Evolutionary conservation across 2,329 filamentous ascomycete genomes (phyloP).

Genomic region (Xylaria multiplex): DNA sequence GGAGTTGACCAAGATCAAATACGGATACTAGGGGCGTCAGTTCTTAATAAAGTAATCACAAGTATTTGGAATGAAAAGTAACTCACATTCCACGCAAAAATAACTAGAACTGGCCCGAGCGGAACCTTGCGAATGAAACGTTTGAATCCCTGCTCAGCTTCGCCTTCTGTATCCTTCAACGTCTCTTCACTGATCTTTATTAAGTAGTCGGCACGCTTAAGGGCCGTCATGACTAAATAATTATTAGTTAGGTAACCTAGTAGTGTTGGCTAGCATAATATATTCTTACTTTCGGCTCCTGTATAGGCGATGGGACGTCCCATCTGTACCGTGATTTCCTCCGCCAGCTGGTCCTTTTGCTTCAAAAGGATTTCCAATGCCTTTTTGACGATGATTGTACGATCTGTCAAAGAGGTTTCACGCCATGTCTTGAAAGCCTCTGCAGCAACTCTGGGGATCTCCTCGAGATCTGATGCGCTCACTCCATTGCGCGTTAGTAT

Average conservation of each 20-base stretch:
- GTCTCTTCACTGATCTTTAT: slow-evolving; percentile 83
- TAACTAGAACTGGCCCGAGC: slow-evolving; percentile 84
- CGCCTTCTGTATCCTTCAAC: slow-evolving; percentile 82
- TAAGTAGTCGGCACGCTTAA: slow-evolving; percentile 86
- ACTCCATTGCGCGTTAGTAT: slow-evolving; percentile 82
- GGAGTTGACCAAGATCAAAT: slow-evolving; percentile 91
- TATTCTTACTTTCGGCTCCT: slow-evolving; percentile 68
- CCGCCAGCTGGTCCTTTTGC: slow-evolving; percentile 81
- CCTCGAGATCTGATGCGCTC: slow-evolving; percentile 74
- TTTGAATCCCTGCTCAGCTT: slow-evolving; percentile 87
- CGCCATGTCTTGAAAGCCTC: slow-evolving; percentile 81
- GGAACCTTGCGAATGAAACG: slow-evolving; percentile 90
- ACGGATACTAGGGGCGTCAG: slow-evolving; percentile 76
- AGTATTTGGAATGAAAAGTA: not conserved
- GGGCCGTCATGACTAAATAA: slow-evolving; percentile 75
- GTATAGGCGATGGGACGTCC: slow-evolving; percentile 90
- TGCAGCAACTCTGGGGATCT: slow-evolving; percentile 76
- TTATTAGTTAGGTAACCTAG: slow-evolving; percentile 28
- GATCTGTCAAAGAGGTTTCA: slow-evolving; percentile 76
- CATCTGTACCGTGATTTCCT: slow-evolving; percentile 94
- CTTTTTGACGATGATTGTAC: slow-evolving; percentile 82
- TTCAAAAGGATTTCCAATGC: slow-evolving; percentile 76
- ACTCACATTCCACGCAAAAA: slow-evolving; percentile 96
- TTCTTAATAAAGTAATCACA: not conserved
- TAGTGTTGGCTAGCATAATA: not conserved